A percentile compares a stretch with the other conserved stretches of the same genome.
phyloP scores from a whole-genome alignment of 441 rosid genomes.

The Codiaeum variegatum region DNA sequence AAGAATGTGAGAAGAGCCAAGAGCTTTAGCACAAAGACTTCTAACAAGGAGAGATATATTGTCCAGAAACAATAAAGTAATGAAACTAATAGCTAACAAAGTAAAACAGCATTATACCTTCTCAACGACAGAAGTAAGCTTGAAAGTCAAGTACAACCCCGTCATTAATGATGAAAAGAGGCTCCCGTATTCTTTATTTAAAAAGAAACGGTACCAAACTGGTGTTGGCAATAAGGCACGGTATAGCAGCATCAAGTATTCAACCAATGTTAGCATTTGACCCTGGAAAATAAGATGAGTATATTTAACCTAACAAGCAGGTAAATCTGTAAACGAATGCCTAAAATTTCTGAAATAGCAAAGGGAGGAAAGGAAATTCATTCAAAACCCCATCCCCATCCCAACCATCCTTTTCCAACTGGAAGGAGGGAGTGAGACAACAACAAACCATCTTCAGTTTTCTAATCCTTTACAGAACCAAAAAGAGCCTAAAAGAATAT shows the following conservation, averaged over 20 bases:
- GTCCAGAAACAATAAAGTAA: not conserved
- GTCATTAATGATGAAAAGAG: conserved; percentile 81
- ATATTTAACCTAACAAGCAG: conserved; percentile 11
- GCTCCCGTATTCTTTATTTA: conserved; percentile 80
- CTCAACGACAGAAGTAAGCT: conserved; percentile 73
- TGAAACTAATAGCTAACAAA: not conserved
- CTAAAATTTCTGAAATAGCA: not conserved
- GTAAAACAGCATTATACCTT: conserved; percentile 38
- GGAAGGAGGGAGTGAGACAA: not conserved
- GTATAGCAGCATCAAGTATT: conserved; percentile 62
- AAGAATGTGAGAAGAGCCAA: not conserved
- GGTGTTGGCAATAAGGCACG: conserved; percentile 78
- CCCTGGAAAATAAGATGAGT: conserved; percentile 39
- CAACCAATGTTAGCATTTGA: conserved; percentile 68
- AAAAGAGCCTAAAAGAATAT: not conserved
- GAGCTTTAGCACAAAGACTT: not conserved
- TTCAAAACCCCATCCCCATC: not conserved
- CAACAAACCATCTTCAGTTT: not conserved
- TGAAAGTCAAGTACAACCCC: conserved; percentile 69
- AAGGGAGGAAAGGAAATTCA: not conserved
- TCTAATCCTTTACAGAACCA: not conserved
- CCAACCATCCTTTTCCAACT: not conserved
- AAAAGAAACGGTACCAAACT: conserved; percentile 81
- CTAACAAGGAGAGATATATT: not conserved
- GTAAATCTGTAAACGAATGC: not conserved